These are phyloP conservation scores for Fagopyrum homotropicum DNA, from an alignment of 148 eudicot genomes.

Conservation along the genomic window DNA sequence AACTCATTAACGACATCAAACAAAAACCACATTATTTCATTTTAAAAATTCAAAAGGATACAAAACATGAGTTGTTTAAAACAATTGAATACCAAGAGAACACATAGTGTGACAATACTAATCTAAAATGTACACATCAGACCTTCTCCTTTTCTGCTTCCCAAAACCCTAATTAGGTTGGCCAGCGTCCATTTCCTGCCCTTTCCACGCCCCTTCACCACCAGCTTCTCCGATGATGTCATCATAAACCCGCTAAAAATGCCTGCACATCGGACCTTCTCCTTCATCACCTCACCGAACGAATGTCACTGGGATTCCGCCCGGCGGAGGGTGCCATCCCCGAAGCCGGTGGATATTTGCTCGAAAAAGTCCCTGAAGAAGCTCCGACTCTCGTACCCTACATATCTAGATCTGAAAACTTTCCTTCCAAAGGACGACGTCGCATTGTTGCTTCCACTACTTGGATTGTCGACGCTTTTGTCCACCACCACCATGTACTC, in stretches of 20 bases:
- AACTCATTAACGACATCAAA: no score
- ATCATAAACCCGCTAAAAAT: constrained; percentile 73
- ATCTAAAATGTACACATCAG: no score
- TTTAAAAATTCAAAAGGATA: no score
- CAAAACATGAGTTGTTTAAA: no score
- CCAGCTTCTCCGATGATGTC: constrained; percentile 18
- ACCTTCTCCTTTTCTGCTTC: constrained; percentile 10
- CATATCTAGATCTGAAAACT: constrained; percentile 88
- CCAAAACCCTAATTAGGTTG: constrained; percentile 72
- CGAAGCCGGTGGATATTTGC: constrained; percentile 78
- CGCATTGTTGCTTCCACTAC: constrained; percentile 21
- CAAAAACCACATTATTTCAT: no score
- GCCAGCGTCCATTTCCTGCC: constrained; percentile 89
- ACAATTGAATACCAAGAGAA: no score
- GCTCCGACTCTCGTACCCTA: constrained; percentile 87
- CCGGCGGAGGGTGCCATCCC: constrained; percentile 80
- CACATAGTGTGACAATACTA: no score
- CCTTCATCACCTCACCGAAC: constrained; percentile 36
- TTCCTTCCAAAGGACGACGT: constrained; percentile 39
- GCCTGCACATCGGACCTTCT: constrained; percentile 75
- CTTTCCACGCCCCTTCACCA: constrained; percentile 29
- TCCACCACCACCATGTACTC: constrained; percentile 29
- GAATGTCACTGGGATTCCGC: constrained; percentile 52
- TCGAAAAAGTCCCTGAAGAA: constrained; percentile 87
- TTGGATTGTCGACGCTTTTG: constrained; percentile 42